Evolutionary conservation across 2,329 filamentous ascomycete species (phyloP), one percentile per base, ranked within the genome.

Genomic region (Scedosporium boydii): DNA sequence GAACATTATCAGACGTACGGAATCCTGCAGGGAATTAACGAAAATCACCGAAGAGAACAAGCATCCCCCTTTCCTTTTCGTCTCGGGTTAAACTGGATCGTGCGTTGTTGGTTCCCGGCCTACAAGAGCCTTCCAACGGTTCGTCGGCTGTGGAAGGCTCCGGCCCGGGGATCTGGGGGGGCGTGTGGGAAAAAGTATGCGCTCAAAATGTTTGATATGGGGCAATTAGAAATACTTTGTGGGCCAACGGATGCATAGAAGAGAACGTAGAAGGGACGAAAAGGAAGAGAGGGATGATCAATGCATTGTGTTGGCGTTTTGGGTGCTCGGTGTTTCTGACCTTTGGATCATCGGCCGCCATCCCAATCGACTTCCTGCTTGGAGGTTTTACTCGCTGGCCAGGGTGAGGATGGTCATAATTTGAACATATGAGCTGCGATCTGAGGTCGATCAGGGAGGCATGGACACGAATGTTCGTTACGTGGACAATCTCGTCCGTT

Each of bases 171-270:
- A 55, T 55, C 23, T 55, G 12, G 23, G 12, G 23, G 18, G 18
- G 23, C 12, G 48, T 53, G 51, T 14, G 21, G 18, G 18, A 38
- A 38, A 38, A 38, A 38, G 29, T 38, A 38, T 38, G 34, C 34
- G 34, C 34, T 12, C 34, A 38, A 34, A 14, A 27, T 55, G 51
- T 55, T 55, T 55, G 2, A 23, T 27, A 26, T 38, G 51, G 51
- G 18, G n/a, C 51, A 55, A 55, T 55, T 55, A 55, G 23, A 55
- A 55, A 55, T 55, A 29, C 51, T 55, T 55, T 55, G 51, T 27
- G 44, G 44, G 44, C 51, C 51, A 55, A 27, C 51, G 5, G 51
- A 18, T 14, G 18, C 51, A 55, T 55, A 55, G 51, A 55, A 23
- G 51, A 55, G 27, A 18, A 18, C 18, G 10, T 27, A 23, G 23